Evolutionary conservation across 805 yeast species (phyloP).

Genomic region (Kodamaea jinghongensis): DNA sequence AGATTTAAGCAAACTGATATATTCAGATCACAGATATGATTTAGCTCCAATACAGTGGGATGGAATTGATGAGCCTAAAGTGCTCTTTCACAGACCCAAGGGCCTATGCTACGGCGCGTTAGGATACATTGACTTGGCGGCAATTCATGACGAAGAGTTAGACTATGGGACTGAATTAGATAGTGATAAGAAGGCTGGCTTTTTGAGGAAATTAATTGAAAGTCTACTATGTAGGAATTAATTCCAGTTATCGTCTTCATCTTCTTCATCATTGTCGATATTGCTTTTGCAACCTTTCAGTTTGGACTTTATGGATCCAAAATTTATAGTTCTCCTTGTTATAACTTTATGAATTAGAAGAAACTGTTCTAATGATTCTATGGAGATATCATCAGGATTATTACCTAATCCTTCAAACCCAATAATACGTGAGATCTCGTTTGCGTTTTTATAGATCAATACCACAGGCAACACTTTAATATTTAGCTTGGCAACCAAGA

Average conservation of each 20-base stretch:
- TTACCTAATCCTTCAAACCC: constrained; percentile 66
- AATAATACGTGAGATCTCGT: constrained; percentile 56
- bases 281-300: background rate
- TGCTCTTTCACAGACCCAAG: too few relatives aligned
- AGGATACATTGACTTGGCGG: too few relatives aligned
- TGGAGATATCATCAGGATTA: constrained; percentile 44
- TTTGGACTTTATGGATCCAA: constrained; percentile 16
- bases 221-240: constrained; percentile 1
- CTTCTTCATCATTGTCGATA: constrained; percentile 24
- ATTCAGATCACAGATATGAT: too few relatives aligned
- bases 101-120: too few relatives aligned
- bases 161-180: too few relatives aligned
- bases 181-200: too few relatives aligned
- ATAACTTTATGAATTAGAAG: constrained; percentile 25
- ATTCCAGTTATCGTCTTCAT: constrained; percentile 35
- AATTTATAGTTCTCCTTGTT: constrained; percentile 31
- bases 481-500: constrained; percentile 59
- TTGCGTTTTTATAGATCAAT: constrained; percentile 56
- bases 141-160: too few relatives aligned
- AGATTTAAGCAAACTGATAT: too few relatives aligned
- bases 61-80: too few relatives aligned
- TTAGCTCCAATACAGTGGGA: too few relatives aligned
- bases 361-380: constrained; percentile 46
- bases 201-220: constrained; percentile 1
- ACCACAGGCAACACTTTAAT: constrained; percentile 73